These are phyloP conservation scores for Penicillium dipodomyicola DNA, from an alignment of 495 filamentous ascomycete species.

Conservation along the genomic window DNA sequence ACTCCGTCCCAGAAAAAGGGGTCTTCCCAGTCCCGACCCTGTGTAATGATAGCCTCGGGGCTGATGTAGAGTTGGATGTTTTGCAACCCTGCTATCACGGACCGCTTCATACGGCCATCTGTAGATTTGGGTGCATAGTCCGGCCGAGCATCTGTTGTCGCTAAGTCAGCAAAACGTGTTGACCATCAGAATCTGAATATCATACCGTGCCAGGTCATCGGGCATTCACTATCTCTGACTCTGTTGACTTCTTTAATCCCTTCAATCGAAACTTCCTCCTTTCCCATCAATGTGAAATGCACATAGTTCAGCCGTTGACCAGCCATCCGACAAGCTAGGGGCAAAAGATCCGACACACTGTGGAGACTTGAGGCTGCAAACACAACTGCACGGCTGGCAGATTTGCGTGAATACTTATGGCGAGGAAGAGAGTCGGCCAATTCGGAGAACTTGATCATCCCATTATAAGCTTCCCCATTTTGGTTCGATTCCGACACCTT, in stretches of 20 bases:
- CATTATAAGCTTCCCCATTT: slow-evolving; percentile 45
- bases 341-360: slow-evolving; percentile 50
- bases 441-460: slow-evolving; percentile 54
- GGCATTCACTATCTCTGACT: slow-evolving; percentile 42
- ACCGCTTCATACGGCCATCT: slow-evolving; percentile 50
- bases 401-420: slow-evolving; percentile 28
- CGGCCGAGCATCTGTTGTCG: slow-evolving; percentile 45
- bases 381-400: slow-evolving; percentile 40
- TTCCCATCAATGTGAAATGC: slow-evolving; percentile 55
- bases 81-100: slow-evolving; percentile 40
- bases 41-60: slow-evolving; percentile 52
- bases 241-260: slow-evolving; percentile 52
- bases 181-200: background rate
- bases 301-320: slow-evolving; percentile 44
- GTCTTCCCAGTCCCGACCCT: slow-evolving; percentile 45
- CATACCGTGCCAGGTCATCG: slow-evolving; percentile 55
- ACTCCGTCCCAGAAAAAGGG: slow-evolving; percentile 55
- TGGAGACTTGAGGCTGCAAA: slow-evolving; percentile 52
- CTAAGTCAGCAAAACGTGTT: background rate
- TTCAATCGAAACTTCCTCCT: slow-evolving; percentile 52
- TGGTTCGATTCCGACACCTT: slow-evolving; percentile 23
- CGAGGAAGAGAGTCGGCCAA: slow-evolving; percentile 50
- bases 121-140: slow-evolving; percentile 49
- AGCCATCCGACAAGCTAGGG: slow-evolving; percentile 56
- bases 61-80: slow-evolving; percentile 48